These are phyloP conservation scores for Umbelopsis ramanniana DNA, from an alignment of 192 early-diverging fungal genomes.

Conservation along the genomic window DNA sequence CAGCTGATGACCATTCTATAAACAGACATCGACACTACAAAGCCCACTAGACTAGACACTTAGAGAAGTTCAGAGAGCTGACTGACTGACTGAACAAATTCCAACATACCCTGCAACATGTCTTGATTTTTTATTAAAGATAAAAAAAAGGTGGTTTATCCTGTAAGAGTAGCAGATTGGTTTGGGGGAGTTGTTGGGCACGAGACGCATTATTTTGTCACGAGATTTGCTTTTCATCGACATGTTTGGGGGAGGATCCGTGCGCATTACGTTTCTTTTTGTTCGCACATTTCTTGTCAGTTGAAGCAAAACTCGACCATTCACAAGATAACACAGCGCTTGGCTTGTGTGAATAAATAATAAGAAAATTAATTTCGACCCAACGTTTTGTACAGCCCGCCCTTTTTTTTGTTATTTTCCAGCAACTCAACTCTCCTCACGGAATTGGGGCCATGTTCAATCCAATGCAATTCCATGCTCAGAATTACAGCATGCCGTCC, in stretches of 20 bases:
- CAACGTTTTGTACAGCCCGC: background rate
- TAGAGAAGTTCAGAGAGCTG: too few species aligned
- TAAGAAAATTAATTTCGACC: too few species aligned
- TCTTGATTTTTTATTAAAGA: background rate
- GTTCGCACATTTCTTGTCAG: too few species aligned
- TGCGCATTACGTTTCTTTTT: background rate
- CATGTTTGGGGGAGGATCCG: constrained; percentile 13
- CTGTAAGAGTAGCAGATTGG: too few species aligned
- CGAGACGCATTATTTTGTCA: constrained; percentile 18
- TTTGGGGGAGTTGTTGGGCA: background rate
- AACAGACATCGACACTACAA: background rate
- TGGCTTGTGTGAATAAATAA: too few species aligned
- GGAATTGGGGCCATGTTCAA: constrained; percentile 9
- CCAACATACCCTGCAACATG: too few species aligned
- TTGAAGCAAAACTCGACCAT: background rate
- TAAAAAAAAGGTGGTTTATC: background rate
- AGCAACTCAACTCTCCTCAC: background rate
- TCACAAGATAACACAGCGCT: background rate
- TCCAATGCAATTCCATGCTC: constrained; percentile 18
- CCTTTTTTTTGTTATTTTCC: background rate
- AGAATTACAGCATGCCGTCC: constrained; percentile 8
- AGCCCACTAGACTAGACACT: too few species aligned
- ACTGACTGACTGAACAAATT: too few species aligned
- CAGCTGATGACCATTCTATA: background rate
- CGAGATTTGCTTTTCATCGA: background rate